Conservation (phyloP, 164 flowering plant species). For the Stephania yunnanensis region DNA sequence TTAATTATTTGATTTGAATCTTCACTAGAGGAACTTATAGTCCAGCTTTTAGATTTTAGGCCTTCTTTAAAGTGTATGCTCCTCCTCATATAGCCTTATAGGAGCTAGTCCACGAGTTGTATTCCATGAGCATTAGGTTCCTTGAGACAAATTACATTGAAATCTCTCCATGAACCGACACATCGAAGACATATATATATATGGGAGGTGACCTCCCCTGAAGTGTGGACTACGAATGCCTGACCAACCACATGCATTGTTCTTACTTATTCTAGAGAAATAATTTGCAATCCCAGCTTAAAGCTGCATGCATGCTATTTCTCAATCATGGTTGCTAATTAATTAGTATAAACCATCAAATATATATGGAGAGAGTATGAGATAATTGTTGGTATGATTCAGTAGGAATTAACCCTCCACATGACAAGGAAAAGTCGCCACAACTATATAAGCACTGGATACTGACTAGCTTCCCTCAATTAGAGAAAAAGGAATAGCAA, state of each 20-base stretch:
- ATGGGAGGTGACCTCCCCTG: background rate
- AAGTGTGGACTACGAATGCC: background rate
- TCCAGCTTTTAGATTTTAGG: background rate
- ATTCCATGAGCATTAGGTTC: conserved; percentile 21
- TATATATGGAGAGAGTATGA: conserved; percentile 9
- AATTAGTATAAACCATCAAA: background rate
- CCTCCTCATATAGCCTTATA: background rate
- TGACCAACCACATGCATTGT: background rate
- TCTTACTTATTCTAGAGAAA: background rate
- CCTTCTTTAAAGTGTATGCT: conserved; percentile 4
- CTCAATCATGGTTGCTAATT: background rate
- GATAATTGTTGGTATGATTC: conserved; percentile 4
- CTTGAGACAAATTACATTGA: background rate
- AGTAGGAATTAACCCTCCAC: background rate
- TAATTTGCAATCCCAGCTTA: background rate
- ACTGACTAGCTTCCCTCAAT: background rate
- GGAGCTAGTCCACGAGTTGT: conserved; percentile 17
- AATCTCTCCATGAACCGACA: background rate
- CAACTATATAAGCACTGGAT: background rate
- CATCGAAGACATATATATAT: background rate
- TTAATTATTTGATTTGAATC: conserved; percentile 2
- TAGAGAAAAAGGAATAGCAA: background rate
- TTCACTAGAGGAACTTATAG: background rate
- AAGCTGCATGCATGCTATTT: background rate
- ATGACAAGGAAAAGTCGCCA: background rate